Conservation (phyloP, 441 rosid genomes). For the Dalechampia spathulata region DNA sequence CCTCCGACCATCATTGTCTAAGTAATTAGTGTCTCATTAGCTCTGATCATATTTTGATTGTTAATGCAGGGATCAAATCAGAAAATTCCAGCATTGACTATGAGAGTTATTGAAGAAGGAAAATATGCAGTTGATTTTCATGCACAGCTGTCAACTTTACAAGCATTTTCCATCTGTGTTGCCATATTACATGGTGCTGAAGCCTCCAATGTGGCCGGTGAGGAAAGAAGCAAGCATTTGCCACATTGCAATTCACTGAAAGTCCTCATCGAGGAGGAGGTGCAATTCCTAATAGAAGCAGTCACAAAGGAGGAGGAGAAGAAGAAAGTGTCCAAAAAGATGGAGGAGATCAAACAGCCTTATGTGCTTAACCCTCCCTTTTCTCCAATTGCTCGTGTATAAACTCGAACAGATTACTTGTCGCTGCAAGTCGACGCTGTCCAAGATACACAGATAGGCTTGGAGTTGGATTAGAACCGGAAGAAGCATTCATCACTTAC, state of each 20-base stretch:
- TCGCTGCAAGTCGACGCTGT: slow-evolving; percentile 9
- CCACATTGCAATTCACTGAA: slow-evolving; percentile 51
- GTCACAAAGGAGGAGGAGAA: slow-evolving; percentile 45
- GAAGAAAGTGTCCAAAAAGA: slow-evolving; percentile 30
- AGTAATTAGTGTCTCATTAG: neutral
- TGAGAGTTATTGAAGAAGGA: slow-evolving; percentile 58
- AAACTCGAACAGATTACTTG: slow-evolving; percentile 13
- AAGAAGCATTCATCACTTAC: too few relatives aligned
- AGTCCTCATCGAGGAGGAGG: slow-evolving; percentile 63
- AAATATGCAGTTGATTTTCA: slow-evolving; percentile 79
- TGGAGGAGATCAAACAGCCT: slow-evolving; percentile 41
- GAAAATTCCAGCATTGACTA: slow-evolving; percentile 48
- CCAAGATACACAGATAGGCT: neutral
- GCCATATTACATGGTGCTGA: slow-evolving; percentile 58
- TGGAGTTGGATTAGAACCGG: too few relatives aligned
- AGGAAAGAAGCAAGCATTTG: slow-evolving; percentile 26
- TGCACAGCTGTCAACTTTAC: slow-evolving; percentile 72
- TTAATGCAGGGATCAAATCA: slow-evolving; percentile 62
- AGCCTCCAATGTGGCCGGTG: slow-evolving; percentile 23
- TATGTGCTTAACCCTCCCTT: slow-evolving; percentile 77
- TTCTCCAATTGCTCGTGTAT: slow-evolving; percentile 84
- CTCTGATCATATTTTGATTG: slow-evolving; percentile 11
- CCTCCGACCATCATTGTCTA: too few relatives aligned
- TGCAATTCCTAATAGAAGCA: slow-evolving; percentile 55
- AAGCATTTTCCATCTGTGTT: slow-evolving; percentile 87